Conservation (phyloP, 192 early-diverging fungal species). For the Backusella macrospora region DNA sequence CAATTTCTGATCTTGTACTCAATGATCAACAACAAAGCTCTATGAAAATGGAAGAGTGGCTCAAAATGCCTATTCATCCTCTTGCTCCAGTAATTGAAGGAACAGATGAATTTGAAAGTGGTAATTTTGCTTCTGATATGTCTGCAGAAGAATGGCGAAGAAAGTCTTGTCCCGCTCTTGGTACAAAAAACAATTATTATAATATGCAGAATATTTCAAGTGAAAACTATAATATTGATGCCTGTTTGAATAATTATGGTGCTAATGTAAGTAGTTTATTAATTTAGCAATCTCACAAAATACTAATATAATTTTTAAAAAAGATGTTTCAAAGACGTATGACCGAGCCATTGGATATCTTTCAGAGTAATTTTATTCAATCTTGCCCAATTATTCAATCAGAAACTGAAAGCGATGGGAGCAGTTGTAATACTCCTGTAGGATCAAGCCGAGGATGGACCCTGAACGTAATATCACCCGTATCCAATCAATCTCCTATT, state of each 20-base stretch:
- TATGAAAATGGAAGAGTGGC: constrained; percentile 17
- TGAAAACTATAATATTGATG: constrained; percentile 1
- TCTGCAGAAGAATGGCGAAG: constrained; percentile 19
- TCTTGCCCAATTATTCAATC: neutral
- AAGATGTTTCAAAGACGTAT: constrained; percentile 14
- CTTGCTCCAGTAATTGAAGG: constrained; percentile 19
- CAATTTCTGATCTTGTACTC: neutral
- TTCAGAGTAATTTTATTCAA: neutral
- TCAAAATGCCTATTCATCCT: constrained; percentile 18
- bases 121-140: neutral
- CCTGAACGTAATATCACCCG: constrained; percentile 1
- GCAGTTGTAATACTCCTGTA: constrained; percentile 6
- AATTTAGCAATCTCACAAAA: neutral
- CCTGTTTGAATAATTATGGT: constrained; percentile 1
- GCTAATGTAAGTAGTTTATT: neutral
- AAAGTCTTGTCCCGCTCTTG: constrained; percentile 20
- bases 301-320: neutral
- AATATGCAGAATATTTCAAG: neutral
- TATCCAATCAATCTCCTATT: constrained; percentile 10
- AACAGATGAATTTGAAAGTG: neutral
- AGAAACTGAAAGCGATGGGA: neutral
- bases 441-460: constrained; percentile 10
- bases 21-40: neutral
- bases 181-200: constrained; percentile 1
- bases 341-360: constrained; percentile 11